phyloP scores from a whole-genome alignment of 73 alveolate species.

The Halteria grandinella region DNA sequence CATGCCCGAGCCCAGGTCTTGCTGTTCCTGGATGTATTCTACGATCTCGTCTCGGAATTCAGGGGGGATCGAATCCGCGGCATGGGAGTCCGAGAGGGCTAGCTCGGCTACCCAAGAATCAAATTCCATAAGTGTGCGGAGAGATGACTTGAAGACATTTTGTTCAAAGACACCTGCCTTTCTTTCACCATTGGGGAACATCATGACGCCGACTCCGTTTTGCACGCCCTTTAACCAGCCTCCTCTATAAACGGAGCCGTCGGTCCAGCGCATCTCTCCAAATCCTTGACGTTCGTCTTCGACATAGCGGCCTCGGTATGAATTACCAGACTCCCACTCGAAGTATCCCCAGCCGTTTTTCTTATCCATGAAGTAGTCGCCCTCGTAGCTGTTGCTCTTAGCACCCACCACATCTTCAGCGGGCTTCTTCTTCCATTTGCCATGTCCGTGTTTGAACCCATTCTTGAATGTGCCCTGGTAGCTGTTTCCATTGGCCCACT shows the following conservation, averaged over 20 bases:
- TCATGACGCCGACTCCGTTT: conserved; percentile 6
- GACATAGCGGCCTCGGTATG: conserved; percentile 2
- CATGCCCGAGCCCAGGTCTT: too few species aligned
- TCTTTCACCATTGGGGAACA: conserved; percentile 3
- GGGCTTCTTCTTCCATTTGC: neutral
- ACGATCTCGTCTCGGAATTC: too few species aligned
- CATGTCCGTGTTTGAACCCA: conserved; percentile 41
- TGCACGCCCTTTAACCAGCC: conserved; percentile 6
- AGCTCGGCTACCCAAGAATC: too few species aligned
- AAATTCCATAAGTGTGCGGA: too few species aligned
- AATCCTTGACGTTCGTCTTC: conserved; percentile 15
- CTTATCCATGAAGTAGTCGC: neutral
- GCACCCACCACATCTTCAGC: neutral
- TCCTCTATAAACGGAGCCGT: conserved; percentile 20
- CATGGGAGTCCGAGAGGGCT: too few species aligned
- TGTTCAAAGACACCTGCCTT: conserved; percentile 4
- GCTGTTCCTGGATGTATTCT: too few species aligned
- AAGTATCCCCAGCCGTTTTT: conserved; percentile 8
- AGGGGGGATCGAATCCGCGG: too few species aligned
- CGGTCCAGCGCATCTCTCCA: conserved; percentile 28
- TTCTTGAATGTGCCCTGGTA: conserved; percentile 20
- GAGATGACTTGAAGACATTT: neutral
- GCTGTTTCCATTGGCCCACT: conserved; percentile 28
- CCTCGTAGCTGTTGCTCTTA: conserved; percentile 5
- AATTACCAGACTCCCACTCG: conserved; percentile 9